Conservation (phyloP, 768 basidiomycete genomes). For the Mycena metata region DNA sequence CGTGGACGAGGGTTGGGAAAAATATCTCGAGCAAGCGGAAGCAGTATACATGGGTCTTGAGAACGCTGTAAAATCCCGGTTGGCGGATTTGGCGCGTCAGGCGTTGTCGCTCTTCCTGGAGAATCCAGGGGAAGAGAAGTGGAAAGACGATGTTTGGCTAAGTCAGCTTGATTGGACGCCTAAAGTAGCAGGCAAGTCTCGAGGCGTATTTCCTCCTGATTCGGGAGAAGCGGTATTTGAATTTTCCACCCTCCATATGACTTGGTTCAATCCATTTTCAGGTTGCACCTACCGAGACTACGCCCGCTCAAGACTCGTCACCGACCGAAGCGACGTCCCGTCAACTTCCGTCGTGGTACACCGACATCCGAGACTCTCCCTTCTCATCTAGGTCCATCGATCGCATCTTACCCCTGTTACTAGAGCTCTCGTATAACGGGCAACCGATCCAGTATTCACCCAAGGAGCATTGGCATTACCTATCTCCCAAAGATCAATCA, state of each 20-base stretch:
- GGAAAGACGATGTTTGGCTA: slow-evolving; percentile 86
- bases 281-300: neutral
- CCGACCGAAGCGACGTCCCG: neutral
- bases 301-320: too few relatives aligned
- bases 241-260: slow-evolving; percentile 1
- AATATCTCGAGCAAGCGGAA: slow-evolving; percentile 86
- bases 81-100: slow-evolving; percentile 78
- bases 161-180: slow-evolving; percentile 96
- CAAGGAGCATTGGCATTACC: slow-evolving; percentile 78
- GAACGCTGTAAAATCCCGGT: slow-evolving; percentile 67
- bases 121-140: slow-evolving; percentile 54
- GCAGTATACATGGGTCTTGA: slow-evolving; percentile 78
- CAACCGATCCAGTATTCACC: slow-evolving; percentile 68
- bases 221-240: slow-evolving; percentile 40
- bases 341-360: slow-evolving; percentile 70
- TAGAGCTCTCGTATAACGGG: slow-evolving; percentile 72
- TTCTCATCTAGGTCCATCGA: slow-evolving; percentile 58
- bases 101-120: slow-evolving; percentile 59
- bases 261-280: neutral
- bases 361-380: slow-evolving; percentile 59
- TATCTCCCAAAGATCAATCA: slow-evolving; percentile 46
- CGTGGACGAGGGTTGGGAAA: slow-evolving; percentile 91
- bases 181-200: slow-evolving; percentile 79
- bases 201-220: slow-evolving; percentile 64
- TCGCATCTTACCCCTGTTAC: slow-evolving; percentile 75